Conservation (phyloP, 1,139 yeast species). For the Zygoascus hellenicus region DNA sequence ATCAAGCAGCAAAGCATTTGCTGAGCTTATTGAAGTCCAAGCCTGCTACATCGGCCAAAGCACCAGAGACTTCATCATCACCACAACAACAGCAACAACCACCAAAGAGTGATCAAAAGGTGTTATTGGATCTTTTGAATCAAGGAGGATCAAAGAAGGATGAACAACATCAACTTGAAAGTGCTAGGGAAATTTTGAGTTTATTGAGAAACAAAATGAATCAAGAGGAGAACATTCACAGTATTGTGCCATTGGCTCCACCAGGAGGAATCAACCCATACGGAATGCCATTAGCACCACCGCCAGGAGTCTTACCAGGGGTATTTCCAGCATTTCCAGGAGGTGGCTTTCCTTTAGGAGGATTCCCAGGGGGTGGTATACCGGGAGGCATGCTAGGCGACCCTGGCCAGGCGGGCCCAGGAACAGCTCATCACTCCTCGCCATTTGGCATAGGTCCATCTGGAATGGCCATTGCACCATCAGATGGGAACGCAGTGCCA, state of each 20-base stretch:
- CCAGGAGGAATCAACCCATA: constrained; percentile 9
- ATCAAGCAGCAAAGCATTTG: constrained; percentile 23
- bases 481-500: constrained; percentile 22
- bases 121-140: constrained; percentile 28
- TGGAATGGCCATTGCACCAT: too few species aligned
- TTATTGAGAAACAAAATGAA: constrained; percentile 26
- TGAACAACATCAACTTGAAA: constrained; percentile 24
- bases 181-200: constrained; percentile 31
- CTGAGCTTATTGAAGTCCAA: constrained; percentile 21
- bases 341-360: too few species aligned
- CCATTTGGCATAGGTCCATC: too few species aligned
- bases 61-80: neutral
- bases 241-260: constrained; percentile 16
- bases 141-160: constrained; percentile 17
- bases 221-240: constrained; percentile 11
- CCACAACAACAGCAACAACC: neutral
- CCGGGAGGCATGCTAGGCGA: too few species aligned
- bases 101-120: constrained; percentile 22
- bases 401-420: too few species aligned
- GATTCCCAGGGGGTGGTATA: too few species aligned
- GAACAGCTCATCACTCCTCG: too few species aligned
- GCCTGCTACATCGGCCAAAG: neutral
- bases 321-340: neutral
- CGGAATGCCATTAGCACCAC: constrained; percentile 6
- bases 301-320: constrained; percentile 3